These are phyloP conservation scores for Cladosporium sp. DNA, from an alignment of 2,329 filamentous ascomycete genomes.

Conservation along the genomic window DNA sequence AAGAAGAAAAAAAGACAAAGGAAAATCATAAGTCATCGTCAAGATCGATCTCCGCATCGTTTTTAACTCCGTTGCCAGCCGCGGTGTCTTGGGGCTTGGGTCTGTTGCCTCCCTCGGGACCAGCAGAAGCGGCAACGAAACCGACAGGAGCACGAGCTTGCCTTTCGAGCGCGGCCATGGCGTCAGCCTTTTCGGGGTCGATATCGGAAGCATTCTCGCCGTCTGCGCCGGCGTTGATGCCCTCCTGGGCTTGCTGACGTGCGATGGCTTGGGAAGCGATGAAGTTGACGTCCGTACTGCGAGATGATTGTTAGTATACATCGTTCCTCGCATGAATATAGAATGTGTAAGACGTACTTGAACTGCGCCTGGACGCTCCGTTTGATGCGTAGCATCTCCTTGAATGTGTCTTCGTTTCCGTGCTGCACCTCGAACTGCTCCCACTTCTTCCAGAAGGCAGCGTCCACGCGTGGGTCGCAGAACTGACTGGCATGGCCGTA, in stretches of 20 bases:
- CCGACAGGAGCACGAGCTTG: slow-evolving; percentile 84
- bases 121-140: slow-evolving; percentile 80
- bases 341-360: slow-evolving; percentile 55
- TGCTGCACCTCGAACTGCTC: slow-evolving; percentile 96
- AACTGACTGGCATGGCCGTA: slow-evolving; percentile 97
- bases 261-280: slow-evolving; percentile 94
- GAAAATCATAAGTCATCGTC: slow-evolving; percentile 23
- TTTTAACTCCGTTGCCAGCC: slow-evolving; percentile 18
- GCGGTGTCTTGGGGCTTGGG: slow-evolving; percentile 4
- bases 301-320: slow-evolving; percentile 33
- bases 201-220: slow-evolving; percentile 41
- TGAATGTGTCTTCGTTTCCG: slow-evolving; percentile 98
- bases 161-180: slow-evolving; percentile 83
- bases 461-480: slow-evolving; percentile 87
- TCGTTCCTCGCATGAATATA: not conserved
- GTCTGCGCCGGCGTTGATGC: slow-evolving; percentile 27
- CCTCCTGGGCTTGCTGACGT: slow-evolving; percentile 58
- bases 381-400: slow-evolving; percentile 98
- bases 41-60: slow-evolving; percentile 33
- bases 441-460: slow-evolving; percentile 94
- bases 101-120: slow-evolving; percentile 32
- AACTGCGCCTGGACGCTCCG: slow-evolving; percentile 95
- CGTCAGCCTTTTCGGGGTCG: slow-evolving; percentile 59
- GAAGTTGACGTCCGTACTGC: slow-evolving; percentile 88
- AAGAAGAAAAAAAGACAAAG: not conserved